phyloP scores from a whole-genome alignment of 768 basidiomycete genomes.

The Mycena polygramma region DNA sequence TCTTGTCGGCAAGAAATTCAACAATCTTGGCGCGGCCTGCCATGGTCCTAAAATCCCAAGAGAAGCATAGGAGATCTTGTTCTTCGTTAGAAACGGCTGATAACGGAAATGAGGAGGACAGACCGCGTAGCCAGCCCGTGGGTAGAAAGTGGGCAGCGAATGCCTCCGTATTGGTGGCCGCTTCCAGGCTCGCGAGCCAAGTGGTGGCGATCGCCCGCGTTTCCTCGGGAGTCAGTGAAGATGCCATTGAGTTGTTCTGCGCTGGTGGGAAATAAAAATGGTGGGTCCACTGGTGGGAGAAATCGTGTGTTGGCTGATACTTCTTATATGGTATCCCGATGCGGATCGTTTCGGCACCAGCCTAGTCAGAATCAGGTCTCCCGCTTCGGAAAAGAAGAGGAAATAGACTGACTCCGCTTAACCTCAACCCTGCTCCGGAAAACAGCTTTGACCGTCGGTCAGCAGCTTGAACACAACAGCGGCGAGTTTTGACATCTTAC shows the following conservation, averaged over 20 bases:
- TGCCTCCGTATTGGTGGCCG: slow-evolving; percentile 17
- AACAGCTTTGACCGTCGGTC: no score
- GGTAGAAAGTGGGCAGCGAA: slow-evolving; percentile 26
- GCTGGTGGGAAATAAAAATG: no score
- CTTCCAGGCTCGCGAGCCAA: slow-evolving; percentile 9
- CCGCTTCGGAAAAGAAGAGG: no score
- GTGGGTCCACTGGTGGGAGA: no score
- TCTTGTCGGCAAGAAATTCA: slow-evolving; percentile 8
- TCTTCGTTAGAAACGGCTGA: not conserved
- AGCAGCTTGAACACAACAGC: no score
- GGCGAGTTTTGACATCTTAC: no score
- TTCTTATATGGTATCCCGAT: no score
- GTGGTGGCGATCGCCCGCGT: slow-evolving; percentile 3
- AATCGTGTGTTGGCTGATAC: no score
- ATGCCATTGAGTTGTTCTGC: not conserved
- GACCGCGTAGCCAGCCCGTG: slow-evolving; percentile 31
- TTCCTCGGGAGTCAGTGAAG: slow-evolving; percentile 19
- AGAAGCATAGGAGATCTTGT: slow-evolving; percentile 34
- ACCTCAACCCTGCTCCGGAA: no score
- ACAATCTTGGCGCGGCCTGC: slow-evolving; percentile 14
- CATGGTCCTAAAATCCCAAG: slow-evolving; percentile 31
- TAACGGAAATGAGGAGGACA: not conserved
- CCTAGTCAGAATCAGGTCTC: no score
- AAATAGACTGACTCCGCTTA: no score
- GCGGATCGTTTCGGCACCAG: no score